Base-by-base conservation (phyloP, 768 basidiomycete species). In the Myochromella boudieri region DNA sequence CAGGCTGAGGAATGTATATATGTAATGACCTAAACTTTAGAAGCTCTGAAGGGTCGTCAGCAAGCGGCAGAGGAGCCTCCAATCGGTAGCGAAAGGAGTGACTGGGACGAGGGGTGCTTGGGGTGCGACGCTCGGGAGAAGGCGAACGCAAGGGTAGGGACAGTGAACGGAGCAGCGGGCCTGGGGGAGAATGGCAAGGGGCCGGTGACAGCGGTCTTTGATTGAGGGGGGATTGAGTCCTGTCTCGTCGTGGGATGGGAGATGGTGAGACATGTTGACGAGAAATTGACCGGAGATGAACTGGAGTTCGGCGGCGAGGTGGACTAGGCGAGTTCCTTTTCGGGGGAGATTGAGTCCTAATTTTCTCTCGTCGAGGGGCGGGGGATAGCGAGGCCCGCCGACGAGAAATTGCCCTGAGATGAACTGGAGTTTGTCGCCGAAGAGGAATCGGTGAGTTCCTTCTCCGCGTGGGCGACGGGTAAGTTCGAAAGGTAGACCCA, bases 401-500 rank as follows among this genome's bases (percentile, higher is more conserved):
- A 25, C 48, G 52, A 36, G 41, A 43, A 29, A 47, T 55, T 39
- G 22, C 29, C 31, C 46, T 46, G 46, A 43, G 46, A 40, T 53
- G 40, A 6, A 53, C 25, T 4, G 52, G 52, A 38, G 47, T 53
- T 32, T 24, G 29, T 18, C 20, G 38, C 22, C 29, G 21, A 27
- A 18, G n/a, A 25, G 25, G 9, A 6, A n/a, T n/a, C n/a, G 43
- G 51, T 26, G 27, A 48, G 8, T 39, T 8, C 2, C 11, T 15
- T 37, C 38, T 40, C 29, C 18, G 37, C 6, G 43, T 21, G 36
- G 29, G 17, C 10, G 32, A 28, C 28, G 21, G 37, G 14, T 43
- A 37, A 14, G 46, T 40, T 37, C 37, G 29, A 14, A 31, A 48
- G 6, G 26, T 22, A 24, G 28, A 20, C 11, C 42, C 28, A 4